phyloP scores from a whole-genome alignment of 257 asterid genomes.

The Lantana camara region DNA sequence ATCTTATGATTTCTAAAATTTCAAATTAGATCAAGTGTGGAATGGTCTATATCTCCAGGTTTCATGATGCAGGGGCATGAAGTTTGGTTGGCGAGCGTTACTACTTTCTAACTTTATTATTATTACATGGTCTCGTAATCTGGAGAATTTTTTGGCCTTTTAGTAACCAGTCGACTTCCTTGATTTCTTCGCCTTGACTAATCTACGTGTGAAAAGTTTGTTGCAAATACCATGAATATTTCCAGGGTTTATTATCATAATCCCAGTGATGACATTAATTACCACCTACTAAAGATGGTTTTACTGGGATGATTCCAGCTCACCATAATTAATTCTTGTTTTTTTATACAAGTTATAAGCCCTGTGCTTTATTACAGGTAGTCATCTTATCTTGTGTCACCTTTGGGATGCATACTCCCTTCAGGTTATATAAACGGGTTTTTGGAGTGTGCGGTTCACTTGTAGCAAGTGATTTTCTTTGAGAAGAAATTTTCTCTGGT shows the following conservation, averaged over 20 bases:
- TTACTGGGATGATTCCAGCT: slow-evolving; percentile 27
- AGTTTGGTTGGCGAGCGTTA: slow-evolving; percentile 21
- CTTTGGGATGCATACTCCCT: neutral
- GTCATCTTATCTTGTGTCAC: slow-evolving; percentile 9
- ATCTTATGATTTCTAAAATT: neutral
- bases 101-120: slow-evolving; percentile 20
- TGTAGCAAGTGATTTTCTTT: neutral
- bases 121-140: slow-evolving; percentile 17
- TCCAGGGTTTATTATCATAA: slow-evolving; percentile 30
- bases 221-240: slow-evolving; percentile 25
- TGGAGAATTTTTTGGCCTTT: slow-evolving; percentile 12
- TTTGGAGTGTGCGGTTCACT: slow-evolving; percentile 10
- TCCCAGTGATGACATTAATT: slow-evolving; percentile 32
- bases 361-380: slow-evolving; percentile 16
- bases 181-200: slow-evolving; percentile 33
- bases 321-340: slow-evolving; percentile 31
- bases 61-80: slow-evolving; percentile 7
- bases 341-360: slow-evolving; percentile 23
- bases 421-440: slow-evolving; percentile 32
- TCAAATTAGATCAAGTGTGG: slow-evolving; percentile 4
- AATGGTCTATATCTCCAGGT: neutral
- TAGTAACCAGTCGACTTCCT: slow-evolving; percentile 26
- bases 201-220: slow-evolving; percentile 28
- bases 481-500: slow-evolving; percentile 19
- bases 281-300: slow-evolving; percentile 42